Evolutionary conservation across 805 yeast genomes (phyloP), one percentile per base, ranked within the genome.

Genomic region (Cyberlindnera bimundalis): DNA sequence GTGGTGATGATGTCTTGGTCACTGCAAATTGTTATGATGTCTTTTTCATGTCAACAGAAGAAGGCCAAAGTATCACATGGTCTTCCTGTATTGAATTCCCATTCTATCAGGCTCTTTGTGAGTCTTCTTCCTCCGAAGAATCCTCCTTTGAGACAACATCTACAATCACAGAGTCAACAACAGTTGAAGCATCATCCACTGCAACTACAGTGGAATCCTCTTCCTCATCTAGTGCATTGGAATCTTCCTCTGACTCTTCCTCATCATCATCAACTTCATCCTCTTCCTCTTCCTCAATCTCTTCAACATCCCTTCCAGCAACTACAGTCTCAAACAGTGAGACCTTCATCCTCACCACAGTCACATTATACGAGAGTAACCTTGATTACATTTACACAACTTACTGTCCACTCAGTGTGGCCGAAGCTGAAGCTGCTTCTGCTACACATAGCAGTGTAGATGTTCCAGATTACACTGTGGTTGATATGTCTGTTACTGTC

Each of bases 21-120:
- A 49, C 59, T 5, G 27, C 55, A 19, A 49, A 56, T 48, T 56
- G 60, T 39, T 47, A 35, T 38, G 41, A 49, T 32, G 57, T 56
- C 21, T 55, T 45, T 43, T 36, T 37, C 33, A 32, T 56, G 30
- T 54, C 46, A 23, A 49, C 50, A 18, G 10, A 42, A 6, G 38
- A 42, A 5, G 34, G 30, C 12, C 29, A 45, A 16, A 37, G 31
- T 4, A 36, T 56, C 21, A 44, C 45, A 14, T 56, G 60, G 60
- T 24, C 37, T 8, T 32, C 50, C 9, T 56, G 60, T 45, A 42
- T 37, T 15, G 60, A 56, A 36, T 56, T 48, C 46, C 51, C 60
- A 42, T 51, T 52, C 50, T 51, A 43, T 35, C 39, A 46, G 28
- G 15, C 44, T 2, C 25, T 43, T 5, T 55, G 58, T 43, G 41